These are phyloP conservation scores for Sugiyamaella xylanicola DNA, from an alignment of 1,139 yeast species.

Conservation along the genomic window DNA sequence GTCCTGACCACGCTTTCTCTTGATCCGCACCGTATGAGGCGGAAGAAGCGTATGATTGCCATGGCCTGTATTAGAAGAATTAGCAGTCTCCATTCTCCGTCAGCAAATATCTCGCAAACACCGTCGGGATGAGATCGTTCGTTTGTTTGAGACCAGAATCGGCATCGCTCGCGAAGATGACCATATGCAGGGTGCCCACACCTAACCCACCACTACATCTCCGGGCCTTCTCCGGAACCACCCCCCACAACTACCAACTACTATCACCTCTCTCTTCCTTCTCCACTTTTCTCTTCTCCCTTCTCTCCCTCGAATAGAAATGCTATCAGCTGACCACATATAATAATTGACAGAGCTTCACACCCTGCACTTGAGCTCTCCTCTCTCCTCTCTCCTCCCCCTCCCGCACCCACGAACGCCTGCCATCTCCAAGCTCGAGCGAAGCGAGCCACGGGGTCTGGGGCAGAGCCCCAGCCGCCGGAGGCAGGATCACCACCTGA, in stretches of 20 bases:
- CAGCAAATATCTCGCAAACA: background rate
- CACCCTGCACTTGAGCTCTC: no score
- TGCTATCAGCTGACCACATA: no score
- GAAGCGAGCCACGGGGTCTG: slow-evolving; percentile 7
- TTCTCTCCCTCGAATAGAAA: no score
- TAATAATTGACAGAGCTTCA: no score
- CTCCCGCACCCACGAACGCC: no score
- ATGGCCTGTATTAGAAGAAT: background rate
- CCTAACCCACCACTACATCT: background rate
- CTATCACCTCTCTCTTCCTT: no score
- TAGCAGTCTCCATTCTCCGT: background rate
- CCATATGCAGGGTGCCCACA: background rate
- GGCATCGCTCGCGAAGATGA: background rate
- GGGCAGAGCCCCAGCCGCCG: background rate
- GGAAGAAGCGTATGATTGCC: slow-evolving; percentile 11
- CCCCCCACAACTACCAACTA: no score
- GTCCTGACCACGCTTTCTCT: slow-evolving; percentile 81
- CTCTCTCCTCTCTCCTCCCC: no score
- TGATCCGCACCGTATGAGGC: slow-evolving; percentile 63
- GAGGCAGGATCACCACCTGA: no score
- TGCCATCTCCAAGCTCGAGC: no score
- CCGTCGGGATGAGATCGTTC: background rate
- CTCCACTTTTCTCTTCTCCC: no score
- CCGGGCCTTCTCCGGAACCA: no score
- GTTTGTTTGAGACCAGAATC: background rate